Evolutionary conservation across 306 rosid species (phyloP).

Genomic region (Gillenia trifoliata): DNA sequence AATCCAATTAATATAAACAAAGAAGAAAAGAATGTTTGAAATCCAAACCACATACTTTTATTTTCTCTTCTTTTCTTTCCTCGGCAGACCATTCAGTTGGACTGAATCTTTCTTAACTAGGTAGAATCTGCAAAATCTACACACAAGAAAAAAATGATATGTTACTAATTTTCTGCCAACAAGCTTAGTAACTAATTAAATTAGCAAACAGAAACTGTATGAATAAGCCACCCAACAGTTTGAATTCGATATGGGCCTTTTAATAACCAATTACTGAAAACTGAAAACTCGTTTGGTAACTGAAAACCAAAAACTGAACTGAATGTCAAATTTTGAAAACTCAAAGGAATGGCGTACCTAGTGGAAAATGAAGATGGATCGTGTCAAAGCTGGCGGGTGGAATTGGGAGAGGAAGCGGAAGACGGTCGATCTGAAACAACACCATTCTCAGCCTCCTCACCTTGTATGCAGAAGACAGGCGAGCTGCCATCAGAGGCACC

Average conservation of each 20-base stretch:
- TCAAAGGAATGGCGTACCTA: neutral
- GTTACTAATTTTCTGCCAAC: neutral
- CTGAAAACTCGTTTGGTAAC: neutral
- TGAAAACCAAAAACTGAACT: too few relatives aligned
- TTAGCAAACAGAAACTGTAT: neutral
- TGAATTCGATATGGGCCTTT: neutral
- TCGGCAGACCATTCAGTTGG: conserved; percentile 22
- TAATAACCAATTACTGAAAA: too few relatives aligned
- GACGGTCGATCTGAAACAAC: conserved; percentile 43
- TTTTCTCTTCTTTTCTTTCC: conserved; percentile 2
- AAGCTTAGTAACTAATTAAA: neutral
- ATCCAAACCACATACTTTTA: conserved; percentile 29
- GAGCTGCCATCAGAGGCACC: conserved; percentile 27
- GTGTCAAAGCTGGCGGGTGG: conserved; percentile 33
- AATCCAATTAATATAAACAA: conserved; percentile 8
- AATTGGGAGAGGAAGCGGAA: conserved; percentile 52
- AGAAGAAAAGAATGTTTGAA: conserved; percentile 20
- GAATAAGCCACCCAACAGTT: neutral
- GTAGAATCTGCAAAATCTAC: conserved; percentile 23
- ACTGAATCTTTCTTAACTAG: conserved; percentile 5
- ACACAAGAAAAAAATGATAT: neutral
- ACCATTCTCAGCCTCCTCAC: conserved; percentile 41
- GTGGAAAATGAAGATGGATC: neutral
- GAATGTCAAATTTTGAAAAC: neutral
- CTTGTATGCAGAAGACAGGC: conserved; percentile 47